Conservation (phyloP, 1,284 basidiomycete genomes). For the Austroboletus olivaceoglutinosus region DNA sequence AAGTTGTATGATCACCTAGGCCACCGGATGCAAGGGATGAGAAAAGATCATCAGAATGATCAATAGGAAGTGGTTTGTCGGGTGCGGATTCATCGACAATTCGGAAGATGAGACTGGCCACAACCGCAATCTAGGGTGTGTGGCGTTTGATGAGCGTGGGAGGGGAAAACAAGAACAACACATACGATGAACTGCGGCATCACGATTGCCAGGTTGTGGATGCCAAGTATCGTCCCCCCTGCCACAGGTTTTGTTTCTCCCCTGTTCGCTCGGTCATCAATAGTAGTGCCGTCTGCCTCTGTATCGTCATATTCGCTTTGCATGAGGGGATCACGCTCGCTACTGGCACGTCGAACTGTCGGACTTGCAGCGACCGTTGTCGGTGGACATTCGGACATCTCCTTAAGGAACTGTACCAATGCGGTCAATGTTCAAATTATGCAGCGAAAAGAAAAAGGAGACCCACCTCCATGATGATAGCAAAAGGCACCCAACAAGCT, state of each 20-base stretch:
- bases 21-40: constrained; percentile 5
- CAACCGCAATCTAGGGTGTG: constrained; percentile 72
- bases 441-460: not conserved
- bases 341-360: constrained; percentile 3
- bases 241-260: constrained; percentile 58
- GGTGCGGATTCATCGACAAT: constrained; percentile 58
- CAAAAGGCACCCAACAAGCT: constrained; percentile 89
- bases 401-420: constrained; percentile 71
- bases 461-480: constrained; percentile 89
- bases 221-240: constrained; percentile 93
- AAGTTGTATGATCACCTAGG: constrained; percentile 49
- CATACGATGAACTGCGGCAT: constrained; percentile 88
- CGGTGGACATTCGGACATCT: constrained; percentile 46
- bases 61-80: constrained; percentile 34
- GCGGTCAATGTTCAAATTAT: constrained; percentile 1
- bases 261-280: constrained; percentile 35
- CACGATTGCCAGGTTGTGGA: constrained; percentile 93
- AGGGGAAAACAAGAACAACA: constrained; percentile 13
- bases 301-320: constrained; percentile 48
- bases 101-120: constrained; percentile 85
- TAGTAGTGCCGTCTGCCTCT: constrained; percentile 45
- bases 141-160: not conserved
- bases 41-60: constrained; percentile 13
- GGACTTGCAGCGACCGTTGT: not conserved
- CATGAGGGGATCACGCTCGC: constrained; percentile 66